phyloP scores from a whole-genome alignment of 768 basidiomycete genomes.

The Melanogaster broomeanus region DNA sequence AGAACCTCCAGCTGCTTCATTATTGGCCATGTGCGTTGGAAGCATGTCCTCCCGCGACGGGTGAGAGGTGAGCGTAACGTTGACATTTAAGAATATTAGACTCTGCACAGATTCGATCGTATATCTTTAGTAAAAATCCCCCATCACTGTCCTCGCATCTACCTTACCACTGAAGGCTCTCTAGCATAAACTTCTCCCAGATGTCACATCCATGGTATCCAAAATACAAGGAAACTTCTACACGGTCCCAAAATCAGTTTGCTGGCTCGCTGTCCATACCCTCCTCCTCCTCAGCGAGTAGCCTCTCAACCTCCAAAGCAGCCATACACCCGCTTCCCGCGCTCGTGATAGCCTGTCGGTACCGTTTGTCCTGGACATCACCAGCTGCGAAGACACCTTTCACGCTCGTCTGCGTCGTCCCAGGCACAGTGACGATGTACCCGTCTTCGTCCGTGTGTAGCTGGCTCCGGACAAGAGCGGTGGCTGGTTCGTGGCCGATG shows the following conservation, averaged over 20 bases:
- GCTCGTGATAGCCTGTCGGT: constrained; percentile 91
- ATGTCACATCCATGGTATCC: not conserved
- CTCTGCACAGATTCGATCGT: too few relatives aligned
- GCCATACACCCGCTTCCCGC: constrained; percentile 97
- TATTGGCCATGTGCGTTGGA: too few relatives aligned
- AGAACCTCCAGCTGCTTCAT: too few relatives aligned
- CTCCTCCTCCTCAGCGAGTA: constrained; percentile 89
- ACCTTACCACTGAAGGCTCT: too few relatives aligned
- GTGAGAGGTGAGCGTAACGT: too few relatives aligned
- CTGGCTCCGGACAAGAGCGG: constrained; percentile 81
- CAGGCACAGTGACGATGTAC: constrained; percentile 95
- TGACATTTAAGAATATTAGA: too few relatives aligned
- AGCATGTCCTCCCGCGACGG: too few relatives aligned
- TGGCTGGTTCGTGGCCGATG: constrained; percentile 94
- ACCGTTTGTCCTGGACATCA: constrained; percentile 97
- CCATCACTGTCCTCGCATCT: too few relatives aligned
- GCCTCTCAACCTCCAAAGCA: constrained; percentile 89
- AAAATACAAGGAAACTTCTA: not conserved
- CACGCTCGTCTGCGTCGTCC: constrained; percentile 92
- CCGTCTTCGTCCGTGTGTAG: constrained; percentile 90
- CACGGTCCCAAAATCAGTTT: not conserved
- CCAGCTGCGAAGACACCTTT: constrained; percentile 99
- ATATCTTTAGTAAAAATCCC: too few relatives aligned
- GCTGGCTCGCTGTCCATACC: constrained; percentile 37
- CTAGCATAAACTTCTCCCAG: too few relatives aligned